Base-by-base conservation (phyloP, 169 alveolate species). In the Plasmodium vivax region DNA sequence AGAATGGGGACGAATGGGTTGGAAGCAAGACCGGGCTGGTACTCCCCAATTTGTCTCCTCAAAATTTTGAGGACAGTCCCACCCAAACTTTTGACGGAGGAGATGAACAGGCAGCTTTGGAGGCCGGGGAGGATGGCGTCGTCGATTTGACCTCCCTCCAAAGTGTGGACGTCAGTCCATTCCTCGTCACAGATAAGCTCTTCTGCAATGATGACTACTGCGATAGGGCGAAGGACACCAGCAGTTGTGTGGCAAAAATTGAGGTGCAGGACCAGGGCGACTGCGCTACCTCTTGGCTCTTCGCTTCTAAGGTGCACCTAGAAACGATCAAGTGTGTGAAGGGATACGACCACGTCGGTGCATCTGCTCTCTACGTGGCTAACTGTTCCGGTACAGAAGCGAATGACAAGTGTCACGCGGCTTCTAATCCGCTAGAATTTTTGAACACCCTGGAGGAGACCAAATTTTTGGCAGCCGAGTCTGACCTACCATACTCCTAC, bases 281-380 rank as follows among this genome's bases (percentile, higher is more conserved):
- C 4, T 58, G 92, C 38, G 82, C 83, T 0, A 83, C 34, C 0
- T 83, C 83, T 1, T 83, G 92, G 92, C 16, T 83, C 8, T 83
- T 34, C 45, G 45, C 81, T 2, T 34, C 56, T n/a, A 83, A 62
- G 62, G 0, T 83, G 32, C 92, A 83, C 12, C 19, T 79, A 2
- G 84, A 38, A 79, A 38, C 84, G 19, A 79, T 79, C 8, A 38
- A n/a, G 8, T 79, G 84, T n/a, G 43, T 79, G 84, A 79, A 79
- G 30, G 84, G 84, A 12, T 10, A 79, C 54, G 72, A 79, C 0
- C 84, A 34, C 3, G 8, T 32, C 1, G 12, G 19, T 1, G 43
- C 30, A 41, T 79, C 84, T 32, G 84, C 84, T 1, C 23, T 79
- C 10, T 79, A 79, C 34, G 84, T 79, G 32, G 84, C 84, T 41